Evolutionary conservation across 73 alveolate species (phyloP).

Genomic region (Effrenium voratum): DNA sequence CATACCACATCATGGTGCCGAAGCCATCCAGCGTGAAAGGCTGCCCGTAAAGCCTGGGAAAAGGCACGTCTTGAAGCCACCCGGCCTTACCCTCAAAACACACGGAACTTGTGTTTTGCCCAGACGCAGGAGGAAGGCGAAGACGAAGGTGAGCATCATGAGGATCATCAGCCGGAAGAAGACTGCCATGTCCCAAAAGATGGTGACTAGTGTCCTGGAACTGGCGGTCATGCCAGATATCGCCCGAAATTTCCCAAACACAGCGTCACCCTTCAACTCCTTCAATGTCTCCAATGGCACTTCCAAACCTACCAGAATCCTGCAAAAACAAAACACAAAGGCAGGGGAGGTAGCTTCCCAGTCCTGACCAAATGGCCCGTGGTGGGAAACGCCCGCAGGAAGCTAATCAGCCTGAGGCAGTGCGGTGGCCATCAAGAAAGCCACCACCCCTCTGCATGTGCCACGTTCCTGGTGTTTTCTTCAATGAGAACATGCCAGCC

Average conservation of each 20-base stretch:
- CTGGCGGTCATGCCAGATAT: not conserved
- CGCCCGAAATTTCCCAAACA: not conserved
- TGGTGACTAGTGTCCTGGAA: conserved; percentile 79
- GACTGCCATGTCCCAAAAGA: conserved; percentile 67
- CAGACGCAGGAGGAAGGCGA: conserved; percentile 41
- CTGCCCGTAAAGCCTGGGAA: conserved; percentile 65
- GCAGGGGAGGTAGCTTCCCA: not conserved
- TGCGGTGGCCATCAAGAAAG: not conserved
- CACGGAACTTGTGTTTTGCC: not conserved
- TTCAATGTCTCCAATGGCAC: not conserved
- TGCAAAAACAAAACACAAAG: not conserved
- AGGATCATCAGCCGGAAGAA: conserved; percentile 49
- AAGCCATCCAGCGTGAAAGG: conserved; percentile 78
- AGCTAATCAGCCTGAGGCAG: conserved; percentile 65
- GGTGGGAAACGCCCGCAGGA: conserved; percentile 68
- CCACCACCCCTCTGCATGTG: not conserved
- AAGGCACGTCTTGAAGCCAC: not conserved
- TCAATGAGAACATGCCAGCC: not conserved
- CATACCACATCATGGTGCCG: conserved; percentile 75
- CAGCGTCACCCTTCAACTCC: not conserved
- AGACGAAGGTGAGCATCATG: conserved; percentile 82
- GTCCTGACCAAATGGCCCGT: conserved; percentile 83
- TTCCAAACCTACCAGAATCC: too few species aligned
- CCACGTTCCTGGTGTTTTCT: not conserved
- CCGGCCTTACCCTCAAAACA: not conserved